These are phyloP conservation scores for Royoungia palumana DNA, from an alignment of 768 basidiomycete genomes.

Conservation along the genomic window DNA sequence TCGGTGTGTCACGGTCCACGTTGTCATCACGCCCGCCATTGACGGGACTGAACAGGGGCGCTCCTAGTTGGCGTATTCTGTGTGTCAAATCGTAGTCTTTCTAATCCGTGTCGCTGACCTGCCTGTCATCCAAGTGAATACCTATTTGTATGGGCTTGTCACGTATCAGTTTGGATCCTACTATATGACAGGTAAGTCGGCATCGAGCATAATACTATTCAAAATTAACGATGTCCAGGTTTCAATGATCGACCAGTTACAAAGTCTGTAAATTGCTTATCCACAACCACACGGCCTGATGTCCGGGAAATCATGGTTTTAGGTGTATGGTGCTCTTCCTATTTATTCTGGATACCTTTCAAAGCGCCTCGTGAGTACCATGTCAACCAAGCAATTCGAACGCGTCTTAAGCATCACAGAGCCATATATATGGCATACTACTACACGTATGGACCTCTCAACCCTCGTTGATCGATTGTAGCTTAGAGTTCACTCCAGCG, in stretches of 20 bases:
- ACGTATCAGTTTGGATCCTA: constrained; percentile 42
- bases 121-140: constrained; percentile 18
- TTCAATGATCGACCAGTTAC: constrained; percentile 12
- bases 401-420: neutral
- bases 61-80: constrained; percentile 21
- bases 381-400: neutral
- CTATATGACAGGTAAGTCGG: constrained; percentile 21
- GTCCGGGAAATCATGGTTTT: too few species aligned
- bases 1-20: too few species aligned
- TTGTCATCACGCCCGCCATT: too few species aligned
- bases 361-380: constrained; percentile 16
- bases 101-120: neutral
- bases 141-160: constrained; percentile 40
- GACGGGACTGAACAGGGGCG: too few species aligned
- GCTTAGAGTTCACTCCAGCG: too few species aligned
- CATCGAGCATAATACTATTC: neutral
- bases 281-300: neutral
- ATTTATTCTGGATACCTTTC: constrained; percentile 19
- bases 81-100: constrained; percentile 10
- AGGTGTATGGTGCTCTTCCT: constrained; percentile 19
- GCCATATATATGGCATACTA: constrained; percentile 19
- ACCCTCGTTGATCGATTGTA: too few species aligned
- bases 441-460: constrained; percentile 8
- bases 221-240: neutral
- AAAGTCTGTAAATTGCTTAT: neutral